Percentiles rank a stretch among this genome's conserved stretches.
These are phyloP conservation scores for Colletotrichum sp. DNA, from an alignment of 2,329 filamentous ascomycete genomes.

Conservation along the genomic window DNA sequence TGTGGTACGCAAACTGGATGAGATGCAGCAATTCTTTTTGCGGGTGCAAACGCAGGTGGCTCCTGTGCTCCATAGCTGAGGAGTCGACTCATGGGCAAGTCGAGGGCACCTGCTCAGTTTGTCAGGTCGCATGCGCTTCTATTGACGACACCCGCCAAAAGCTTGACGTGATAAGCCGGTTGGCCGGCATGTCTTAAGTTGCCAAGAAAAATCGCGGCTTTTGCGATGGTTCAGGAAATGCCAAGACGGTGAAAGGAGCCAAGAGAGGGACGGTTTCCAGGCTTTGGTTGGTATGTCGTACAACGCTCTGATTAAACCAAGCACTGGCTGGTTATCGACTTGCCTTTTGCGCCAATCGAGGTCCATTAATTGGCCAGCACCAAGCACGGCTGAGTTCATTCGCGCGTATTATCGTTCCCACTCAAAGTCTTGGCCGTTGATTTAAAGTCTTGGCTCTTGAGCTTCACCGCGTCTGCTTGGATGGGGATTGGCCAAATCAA, in stretches of 20 bases:
- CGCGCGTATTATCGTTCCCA: not conserved
- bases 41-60: not conserved
- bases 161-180: constrained; percentile 4
- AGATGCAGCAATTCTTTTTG: not conserved
- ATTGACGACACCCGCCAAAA: constrained; percentile 2
- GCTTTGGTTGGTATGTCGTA: not conserved
- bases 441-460: not conserved
- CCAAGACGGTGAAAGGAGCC: constrained; percentile 10
- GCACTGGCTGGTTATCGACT: not conserved
- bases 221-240: constrained; percentile 6
- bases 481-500: constrained; percentile 9
- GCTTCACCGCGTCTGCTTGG: not conserved
- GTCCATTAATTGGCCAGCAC: not conserved
- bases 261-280: not conserved
- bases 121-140: not conserved
- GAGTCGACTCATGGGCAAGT: not conserved
- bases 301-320: not conserved
- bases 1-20: not conserved
- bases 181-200: not conserved
- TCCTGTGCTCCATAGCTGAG: not conserved
- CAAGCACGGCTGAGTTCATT: not conserved
- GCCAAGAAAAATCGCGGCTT: constrained; percentile 18
- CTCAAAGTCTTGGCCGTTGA: not conserved
- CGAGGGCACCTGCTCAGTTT: not conserved
- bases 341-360: constrained; percentile 5